Conservation (phyloP, 306 rosid genomes). For the Dryas alaskensis region DNA sequence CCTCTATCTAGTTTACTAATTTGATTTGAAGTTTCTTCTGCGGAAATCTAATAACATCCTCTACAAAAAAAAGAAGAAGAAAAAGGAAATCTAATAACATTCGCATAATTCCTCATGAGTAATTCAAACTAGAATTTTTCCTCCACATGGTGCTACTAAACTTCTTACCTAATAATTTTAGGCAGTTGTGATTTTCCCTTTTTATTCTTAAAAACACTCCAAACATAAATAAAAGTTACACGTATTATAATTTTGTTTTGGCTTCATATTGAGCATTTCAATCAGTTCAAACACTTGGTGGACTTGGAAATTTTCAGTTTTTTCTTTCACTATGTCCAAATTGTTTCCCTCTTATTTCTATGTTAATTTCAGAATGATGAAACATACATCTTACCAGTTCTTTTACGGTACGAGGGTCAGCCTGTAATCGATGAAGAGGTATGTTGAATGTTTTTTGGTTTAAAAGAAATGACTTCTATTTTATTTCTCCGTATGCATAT, state of each 20-base stretch:
- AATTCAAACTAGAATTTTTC: background rate
- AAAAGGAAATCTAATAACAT: background rate
- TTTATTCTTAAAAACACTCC: background rate
- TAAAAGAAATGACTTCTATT: constrained; percentile 3
- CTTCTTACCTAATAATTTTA: background rate
- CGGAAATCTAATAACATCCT: background rate
- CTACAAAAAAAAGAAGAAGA: too few relatives aligned
- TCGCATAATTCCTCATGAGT: background rate
- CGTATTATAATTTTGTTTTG: background rate
- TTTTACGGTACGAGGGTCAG: constrained; percentile 85
- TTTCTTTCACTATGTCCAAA: background rate
- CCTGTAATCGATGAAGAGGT: constrained; percentile 98
- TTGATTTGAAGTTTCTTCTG: constrained; percentile 9
- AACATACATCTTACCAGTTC: constrained; percentile 89
- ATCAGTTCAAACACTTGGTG: background rate
- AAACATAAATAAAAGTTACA: background rate
- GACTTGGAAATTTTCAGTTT: background rate
- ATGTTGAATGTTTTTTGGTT: constrained; percentile 32
- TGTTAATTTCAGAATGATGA: constrained; percentile 79
- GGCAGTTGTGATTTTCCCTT: background rate
- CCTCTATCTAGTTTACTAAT: background rate
- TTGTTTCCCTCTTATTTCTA: constrained; percentile 8
- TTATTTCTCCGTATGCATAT: constrained; percentile 4
- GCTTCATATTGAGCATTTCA: constrained; percentile 1
- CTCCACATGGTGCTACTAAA: background rate